These are phyloP conservation scores for Isoetes taiwanensis DNA, from an alignment of 75 land plant species.

Conservation along the genomic window DNA sequence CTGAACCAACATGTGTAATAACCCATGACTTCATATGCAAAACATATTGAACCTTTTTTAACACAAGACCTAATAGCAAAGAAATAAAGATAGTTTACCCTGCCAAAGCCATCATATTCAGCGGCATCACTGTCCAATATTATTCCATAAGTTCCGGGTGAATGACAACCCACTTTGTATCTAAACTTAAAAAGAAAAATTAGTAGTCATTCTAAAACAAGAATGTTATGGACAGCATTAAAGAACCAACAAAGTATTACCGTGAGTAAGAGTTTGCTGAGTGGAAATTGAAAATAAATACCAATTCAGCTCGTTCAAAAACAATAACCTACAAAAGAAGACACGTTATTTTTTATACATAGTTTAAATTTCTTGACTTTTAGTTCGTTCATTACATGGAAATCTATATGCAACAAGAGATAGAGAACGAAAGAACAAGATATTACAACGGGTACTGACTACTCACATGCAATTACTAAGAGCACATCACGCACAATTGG, in stretches of 20 bases:
- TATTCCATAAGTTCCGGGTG: conserved; percentile 85
- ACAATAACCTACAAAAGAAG: conserved; percentile 59
- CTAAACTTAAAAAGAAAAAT: conserved; percentile 16
- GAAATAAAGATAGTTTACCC: conserved; percentile 34
- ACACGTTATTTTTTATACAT: no score
- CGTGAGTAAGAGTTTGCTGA: conserved; percentile 74
- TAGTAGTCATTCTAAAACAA: not conserved
- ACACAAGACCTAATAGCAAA: no score
- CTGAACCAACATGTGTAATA: not conserved
- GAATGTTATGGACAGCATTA: not conserved
- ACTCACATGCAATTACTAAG: no score
- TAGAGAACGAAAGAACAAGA: no score
- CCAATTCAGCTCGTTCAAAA: conserved; percentile 87
- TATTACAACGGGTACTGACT: no score
- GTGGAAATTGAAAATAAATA: conserved; percentile 96
- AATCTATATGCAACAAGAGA: no score
- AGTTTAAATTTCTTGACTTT: no score
- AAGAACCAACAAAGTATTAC: conserved; percentile 26
- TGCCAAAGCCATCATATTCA: conserved; percentile 82
- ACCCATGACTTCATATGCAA: no score
- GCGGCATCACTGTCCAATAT: conserved; percentile 87
- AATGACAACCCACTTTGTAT: conserved; percentile 92
- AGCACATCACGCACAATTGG: no score
- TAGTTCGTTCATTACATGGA: no score
- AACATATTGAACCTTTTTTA: no score